These are phyloP conservation scores for Heritiera fomes DNA, from an alignment of 345 rosid species.

Conservation along the genomic window DNA sequence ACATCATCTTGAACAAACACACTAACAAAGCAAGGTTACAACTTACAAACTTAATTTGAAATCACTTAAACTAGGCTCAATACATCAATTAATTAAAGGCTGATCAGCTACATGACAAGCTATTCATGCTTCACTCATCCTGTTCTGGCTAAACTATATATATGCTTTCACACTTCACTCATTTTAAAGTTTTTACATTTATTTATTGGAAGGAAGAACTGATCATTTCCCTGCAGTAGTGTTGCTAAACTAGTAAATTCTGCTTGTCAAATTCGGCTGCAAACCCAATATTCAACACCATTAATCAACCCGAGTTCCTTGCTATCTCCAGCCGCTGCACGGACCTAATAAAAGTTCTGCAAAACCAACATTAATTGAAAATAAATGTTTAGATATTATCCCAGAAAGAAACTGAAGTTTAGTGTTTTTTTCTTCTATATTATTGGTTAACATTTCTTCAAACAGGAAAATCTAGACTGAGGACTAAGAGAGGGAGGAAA, in stretches of 20 bases:
- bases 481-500: neutral
- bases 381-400: neutral
- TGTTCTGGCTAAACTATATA: too few relatives aligned
- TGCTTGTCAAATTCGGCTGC: neutral
- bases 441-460: neutral
- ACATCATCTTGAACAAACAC: neutral
- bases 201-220: neutral
- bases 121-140: too few relatives aligned
- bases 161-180: neutral
- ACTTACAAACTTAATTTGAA: neutral
- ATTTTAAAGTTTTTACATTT: neutral
- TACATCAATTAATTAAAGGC: neutral
- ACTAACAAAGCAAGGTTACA: neutral
- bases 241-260: neutral
- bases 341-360: conserved; percentile 49
- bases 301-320: conserved; percentile 20
- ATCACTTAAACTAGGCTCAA: neutral
- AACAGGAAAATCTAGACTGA: neutral
- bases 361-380: neutral
- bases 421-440: neutral
- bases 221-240: neutral
- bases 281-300: neutral
- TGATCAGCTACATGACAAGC: neutral
- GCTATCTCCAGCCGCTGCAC: conserved; percentile 49
- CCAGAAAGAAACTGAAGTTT: neutral